Conservation (phyloP, 129 eudicot genomes). For the Heracleum sosnowskyi region DNA sequence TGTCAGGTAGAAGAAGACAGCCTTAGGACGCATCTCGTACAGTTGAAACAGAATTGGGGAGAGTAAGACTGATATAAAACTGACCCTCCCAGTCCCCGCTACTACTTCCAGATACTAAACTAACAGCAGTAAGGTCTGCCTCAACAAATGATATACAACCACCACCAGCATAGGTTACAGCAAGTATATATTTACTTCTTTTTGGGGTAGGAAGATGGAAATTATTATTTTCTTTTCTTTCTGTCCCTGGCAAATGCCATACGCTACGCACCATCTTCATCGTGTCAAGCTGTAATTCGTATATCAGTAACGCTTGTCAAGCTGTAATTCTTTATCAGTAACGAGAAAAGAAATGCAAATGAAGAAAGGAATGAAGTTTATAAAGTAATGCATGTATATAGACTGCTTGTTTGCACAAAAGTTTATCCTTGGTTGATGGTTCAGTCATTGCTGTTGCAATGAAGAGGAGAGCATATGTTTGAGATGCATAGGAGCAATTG, state of each 20-base stretch:
- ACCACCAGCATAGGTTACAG: not conserved
- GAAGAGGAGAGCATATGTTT: not conserved
- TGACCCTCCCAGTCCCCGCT: slow-evolving; percentile 12
- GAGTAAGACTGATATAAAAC: slow-evolving; percentile 19
- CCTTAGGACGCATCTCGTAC: slow-evolving; percentile 66
- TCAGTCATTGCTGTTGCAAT: not conserved
- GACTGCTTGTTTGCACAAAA: not conserved
- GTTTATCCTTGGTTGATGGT: not conserved
- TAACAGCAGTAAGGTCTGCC: slow-evolving; percentile 5
- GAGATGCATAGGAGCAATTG: not conserved
- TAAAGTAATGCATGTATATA: not conserved
- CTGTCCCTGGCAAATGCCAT: not conserved
- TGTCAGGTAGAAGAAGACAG: slow-evolving; percentile 70
- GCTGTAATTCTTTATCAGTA: slow-evolving; percentile 4
- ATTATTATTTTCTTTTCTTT: not conserved
- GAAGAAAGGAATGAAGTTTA: not conserved
- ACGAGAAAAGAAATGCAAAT: not conserved
- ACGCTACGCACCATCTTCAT: too few relatives aligned
- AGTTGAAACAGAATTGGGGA: slow-evolving; percentile 36
- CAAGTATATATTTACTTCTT: not conserved
- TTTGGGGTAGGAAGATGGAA: not conserved
- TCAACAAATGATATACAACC: slow-evolving; percentile 5
- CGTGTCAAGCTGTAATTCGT: slow-evolving; percentile 1
- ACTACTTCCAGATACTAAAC: not conserved
- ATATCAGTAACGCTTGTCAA: not conserved